Evolutionary conservation across 805 yeast species (phyloP).

Genomic region (Cyberlindnera subsufficiens): DNA sequence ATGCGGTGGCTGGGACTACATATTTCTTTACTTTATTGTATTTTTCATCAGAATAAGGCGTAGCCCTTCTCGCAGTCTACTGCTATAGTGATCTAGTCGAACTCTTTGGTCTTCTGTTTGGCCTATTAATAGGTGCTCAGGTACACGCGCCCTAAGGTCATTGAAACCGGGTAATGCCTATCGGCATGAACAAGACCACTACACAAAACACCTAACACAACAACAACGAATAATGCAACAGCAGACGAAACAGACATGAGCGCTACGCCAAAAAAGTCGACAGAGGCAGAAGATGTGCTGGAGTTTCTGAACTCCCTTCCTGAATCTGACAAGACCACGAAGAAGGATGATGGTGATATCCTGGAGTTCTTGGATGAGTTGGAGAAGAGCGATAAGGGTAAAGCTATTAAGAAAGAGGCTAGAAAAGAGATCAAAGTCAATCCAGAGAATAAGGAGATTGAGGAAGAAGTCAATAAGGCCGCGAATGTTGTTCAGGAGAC

Average conservation of each 20-base stretch:
- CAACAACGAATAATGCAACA: not conserved
- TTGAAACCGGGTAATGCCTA: too few relatives aligned
- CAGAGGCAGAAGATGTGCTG: constrained; percentile 68
- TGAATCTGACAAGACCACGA: constrained; percentile 30
- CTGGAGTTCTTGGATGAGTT: constrained; percentile 55
- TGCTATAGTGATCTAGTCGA: too few relatives aligned
- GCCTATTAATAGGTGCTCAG: too few relatives aligned
- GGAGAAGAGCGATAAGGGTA: constrained; percentile 33
- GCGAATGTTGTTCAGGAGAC: constrained; percentile 9
- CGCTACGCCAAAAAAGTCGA: constrained; percentile 27
- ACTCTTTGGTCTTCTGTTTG: too few relatives aligned
- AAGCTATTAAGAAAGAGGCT: constrained; percentile 8
- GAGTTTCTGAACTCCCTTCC: constrained; percentile 80
- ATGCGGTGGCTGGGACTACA: constrained; percentile 1
- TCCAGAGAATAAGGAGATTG: constrained; percentile 18
- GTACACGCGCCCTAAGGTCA: too few relatives aligned
- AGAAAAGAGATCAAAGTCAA: constrained; percentile 9
- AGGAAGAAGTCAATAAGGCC: constrained; percentile 13
- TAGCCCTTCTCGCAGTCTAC: too few relatives aligned
- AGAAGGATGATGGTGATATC: constrained; percentile 26
- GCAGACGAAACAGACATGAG: constrained; percentile 8
- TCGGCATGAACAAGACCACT: not conserved
- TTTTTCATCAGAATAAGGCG: not conserved
- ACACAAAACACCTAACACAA: not conserved
- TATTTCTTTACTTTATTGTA: not conserved